Evolutionary conservation across 2,329 filamentous ascomycete species (phyloP), one percentile per base, ranked within the genome.

Genomic region (Exophiala dermatitidis): DNA sequence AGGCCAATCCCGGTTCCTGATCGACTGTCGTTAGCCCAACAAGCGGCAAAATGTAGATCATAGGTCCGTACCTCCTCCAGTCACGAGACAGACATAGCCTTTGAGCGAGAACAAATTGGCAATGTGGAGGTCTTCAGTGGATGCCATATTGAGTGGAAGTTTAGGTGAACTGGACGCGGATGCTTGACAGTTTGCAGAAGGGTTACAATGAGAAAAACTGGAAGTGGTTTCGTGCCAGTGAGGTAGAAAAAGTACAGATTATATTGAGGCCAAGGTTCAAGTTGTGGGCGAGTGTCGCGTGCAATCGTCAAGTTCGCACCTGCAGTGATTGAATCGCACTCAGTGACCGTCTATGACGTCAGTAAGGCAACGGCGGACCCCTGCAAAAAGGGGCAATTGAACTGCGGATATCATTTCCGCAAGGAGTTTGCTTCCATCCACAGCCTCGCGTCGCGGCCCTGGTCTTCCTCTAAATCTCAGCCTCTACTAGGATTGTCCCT

Each of bases 1-100:
- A 66, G 52, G 1, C 64, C 65, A 41, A 67, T 67, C 10, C 65
- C 65, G 28, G 61, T 62, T 29, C 57, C 57, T 59, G 41, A 42
- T 37, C 19, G 8, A 30, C 28, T 19, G 2, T 34, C 2, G 19
- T 54, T 29, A 43, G 26, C 9, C n/a, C 28, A 37, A 6, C 9
- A 3, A 7, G 5, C 12, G 38, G 7, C 6, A 34, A 5, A 30
- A 29, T 12, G 33, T 12, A 56, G 56, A 31, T 12, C 4, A 38
- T 3, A n/a, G 32, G 34, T 50, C 26, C 44, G 44, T 41, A 37
- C 64, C 65, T 48, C 65, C 65, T n/a, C 65, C 65, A 7, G 64
- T 66, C 6, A 67, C 61, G 34, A 67, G 57, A 52, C 63, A 65
- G 44, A 66, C 64, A 59, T 62, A 61, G 12, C 58, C 63, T 52